Base-by-base conservation (phyloP, 2,329 filamentous ascomycete genomes). In the Simplicillium sp. region DNA sequence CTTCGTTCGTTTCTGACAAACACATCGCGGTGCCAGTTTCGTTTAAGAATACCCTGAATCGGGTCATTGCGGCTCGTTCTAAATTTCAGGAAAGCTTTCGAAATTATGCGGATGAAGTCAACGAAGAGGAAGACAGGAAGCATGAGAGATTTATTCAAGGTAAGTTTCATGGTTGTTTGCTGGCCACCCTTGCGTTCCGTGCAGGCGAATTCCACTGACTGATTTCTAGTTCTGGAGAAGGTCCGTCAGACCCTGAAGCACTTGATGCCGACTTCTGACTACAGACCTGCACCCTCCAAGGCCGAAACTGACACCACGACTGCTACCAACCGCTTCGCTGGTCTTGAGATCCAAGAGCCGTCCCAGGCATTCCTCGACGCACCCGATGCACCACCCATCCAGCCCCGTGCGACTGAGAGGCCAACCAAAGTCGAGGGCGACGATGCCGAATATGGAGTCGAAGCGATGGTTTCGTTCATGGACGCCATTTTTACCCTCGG, bases 211-310 rank as follows among this genome's bases (percentile, higher is more conserved):
- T n/a, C n/a, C 36, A 40, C 44, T 1, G 28, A 45, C 17, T 53
- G 53, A 35, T 45, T 50, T 7, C 32, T 40, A 2, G 46, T 50
- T 7, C 49, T 52, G 3, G 49, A 52, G 41, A 51, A 42, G 14
- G 48, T 48, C 17, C 44, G 43, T 2, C 38, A 38, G 12, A 34
- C 11, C 37, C 49, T 53, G 2, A 42, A 46, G 28, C 45, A 50
- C 2, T 37, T 49, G 16, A 43, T 48, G 34, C n/a, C n/a, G n/a
- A n/a, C n/a, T 34, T 34, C 3, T 33, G 40, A 40, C 4, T 49
- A 43, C 39, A 32, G 41, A 1, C 28, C 40, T 8, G n/a, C 37
- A 1, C 31, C 42, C 2, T 14, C 29, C 14, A n/a, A n/a, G n/a
- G n/a, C n/a, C n/a, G n/a, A n/a, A n/a, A 37, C 41, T 2, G 1